Evolutionary conservation across 768 basidiomycete species (phyloP).

Genomic region (Auriscalpium orientale): DNA sequence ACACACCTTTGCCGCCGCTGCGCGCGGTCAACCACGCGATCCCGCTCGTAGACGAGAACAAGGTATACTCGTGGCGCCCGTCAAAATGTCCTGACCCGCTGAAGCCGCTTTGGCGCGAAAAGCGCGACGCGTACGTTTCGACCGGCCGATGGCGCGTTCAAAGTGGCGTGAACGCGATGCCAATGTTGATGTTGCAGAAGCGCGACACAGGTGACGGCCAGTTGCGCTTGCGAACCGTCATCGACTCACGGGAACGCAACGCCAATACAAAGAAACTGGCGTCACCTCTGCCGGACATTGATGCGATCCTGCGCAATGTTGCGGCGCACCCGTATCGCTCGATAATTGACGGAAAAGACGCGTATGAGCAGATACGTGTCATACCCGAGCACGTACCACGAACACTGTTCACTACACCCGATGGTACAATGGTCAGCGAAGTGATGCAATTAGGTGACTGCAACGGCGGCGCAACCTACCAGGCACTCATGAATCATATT

Average conservation of each 20-base stretch:
- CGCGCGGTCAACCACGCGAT: constrained; percentile 31
- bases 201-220: constrained; percentile 15
- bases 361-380: constrained; percentile 26
- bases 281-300: constrained; percentile 22
- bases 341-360: constrained; percentile 23
- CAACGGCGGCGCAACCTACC: constrained; percentile 39
- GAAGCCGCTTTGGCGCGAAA: constrained; percentile 19
- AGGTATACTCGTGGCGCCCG: constrained; percentile 27
- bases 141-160: constrained; percentile 25
- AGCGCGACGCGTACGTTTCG: constrained; percentile 22
- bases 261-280: constrained; percentile 23
- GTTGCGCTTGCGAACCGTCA: constrained; percentile 14
- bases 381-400: constrained; percentile 17
- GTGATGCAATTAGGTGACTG: constrained; percentile 40
- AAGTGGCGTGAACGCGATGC: constrained; percentile 21
- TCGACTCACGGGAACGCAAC: constrained; percentile 26
- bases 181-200: constrained; percentile 29
- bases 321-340: constrained; percentile 14
- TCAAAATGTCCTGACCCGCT: constrained; percentile 29
- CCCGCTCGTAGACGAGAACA: constrained; percentile 24
- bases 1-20: constrained; percentile 19
- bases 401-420: constrained; percentile 28
- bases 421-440: constrained; percentile 26
- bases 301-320: constrained; percentile 21
- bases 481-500: constrained; percentile 27